phyloP scores from a whole-genome alignment of 306 rosid genomes.

The Vigna nakashimae region DNA sequence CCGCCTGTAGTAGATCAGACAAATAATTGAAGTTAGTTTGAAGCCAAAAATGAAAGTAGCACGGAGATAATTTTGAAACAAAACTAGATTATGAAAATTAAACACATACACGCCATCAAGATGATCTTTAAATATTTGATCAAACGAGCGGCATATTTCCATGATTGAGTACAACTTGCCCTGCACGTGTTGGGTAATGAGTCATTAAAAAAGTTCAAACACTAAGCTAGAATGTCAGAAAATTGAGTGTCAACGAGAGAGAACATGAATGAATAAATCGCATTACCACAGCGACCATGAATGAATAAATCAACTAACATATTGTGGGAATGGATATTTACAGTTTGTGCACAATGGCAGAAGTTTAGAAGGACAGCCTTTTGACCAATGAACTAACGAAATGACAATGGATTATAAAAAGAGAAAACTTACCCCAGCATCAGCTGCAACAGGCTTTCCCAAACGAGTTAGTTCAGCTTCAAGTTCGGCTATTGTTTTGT shows the following conservation, averaged over 20 bases:
- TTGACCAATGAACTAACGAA: constrained; percentile 12
- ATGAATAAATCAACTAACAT: constrained; percentile 17
- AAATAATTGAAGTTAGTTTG: constrained; percentile 31
- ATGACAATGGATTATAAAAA: background rate
- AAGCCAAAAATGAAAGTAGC: constrained; percentile 11
- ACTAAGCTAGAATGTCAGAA: constrained; percentile 13
- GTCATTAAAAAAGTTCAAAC: constrained; percentile 41
- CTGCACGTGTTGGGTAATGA: constrained; percentile 60
- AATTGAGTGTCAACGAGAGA: background rate
- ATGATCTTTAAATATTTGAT: constrained; percentile 91
- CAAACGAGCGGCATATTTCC: constrained; percentile 93
- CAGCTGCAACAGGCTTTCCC: constrained; percentile 88
- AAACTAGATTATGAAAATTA: constrained; percentile 20
- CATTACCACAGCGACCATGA: background rate
- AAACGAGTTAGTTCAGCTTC: constrained; percentile 81
- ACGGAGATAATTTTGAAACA: constrained; percentile 14
- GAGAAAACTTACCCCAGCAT: constrained; percentile 81
- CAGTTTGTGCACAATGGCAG: background rate
- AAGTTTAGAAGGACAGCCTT: constrained; percentile 24
- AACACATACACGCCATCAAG: constrained; percentile 93
- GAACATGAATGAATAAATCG: constrained; percentile 22
- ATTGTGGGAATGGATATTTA: background rate
- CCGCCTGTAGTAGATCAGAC: constrained; percentile 60
- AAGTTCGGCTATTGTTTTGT: constrained; percentile 82
- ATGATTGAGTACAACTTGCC: constrained; percentile 85